A percentile compares a stretch with the other conserved stretches of the same genome.
Conservation (phyloP, 495 filamentous ascomycete species). For the Wilcoxina mikolae region DNA sequence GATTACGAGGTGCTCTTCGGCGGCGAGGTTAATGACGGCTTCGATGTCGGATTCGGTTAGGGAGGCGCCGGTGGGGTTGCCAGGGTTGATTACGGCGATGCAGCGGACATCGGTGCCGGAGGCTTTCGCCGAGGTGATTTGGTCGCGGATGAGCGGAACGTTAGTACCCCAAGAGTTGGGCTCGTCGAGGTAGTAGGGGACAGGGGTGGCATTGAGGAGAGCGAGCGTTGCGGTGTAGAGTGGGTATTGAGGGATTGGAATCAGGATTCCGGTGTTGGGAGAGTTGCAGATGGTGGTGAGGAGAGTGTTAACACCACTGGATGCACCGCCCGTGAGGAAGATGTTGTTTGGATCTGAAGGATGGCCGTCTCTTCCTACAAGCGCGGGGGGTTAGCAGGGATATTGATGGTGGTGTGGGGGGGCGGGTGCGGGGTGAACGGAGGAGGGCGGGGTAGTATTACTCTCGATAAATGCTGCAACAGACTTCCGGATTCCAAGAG, state of each 20-base stretch:
- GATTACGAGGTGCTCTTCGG: slow-evolving; percentile 71
- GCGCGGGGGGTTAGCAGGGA: background rate
- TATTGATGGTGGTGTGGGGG: background rate
- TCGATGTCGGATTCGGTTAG: slow-evolving; percentile 63
- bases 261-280: slow-evolving; percentile 68
- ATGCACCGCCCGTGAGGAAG: slow-evolving; percentile 81
- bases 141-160: slow-evolving; percentile 52
- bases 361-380: slow-evolving; percentile 65
- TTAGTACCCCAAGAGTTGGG: slow-evolving; percentile 73
- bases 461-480: slow-evolving; percentile 84
- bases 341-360: slow-evolving; percentile 61
- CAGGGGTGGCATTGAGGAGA: slow-evolving; percentile 68
- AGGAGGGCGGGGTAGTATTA: slow-evolving; percentile 29
- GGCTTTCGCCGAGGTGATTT: slow-evolving; percentile 53
- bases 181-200: slow-evolving; percentile 89
- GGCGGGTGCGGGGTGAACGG: background rate
- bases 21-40: slow-evolving; percentile 67
- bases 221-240: slow-evolving; percentile 90
- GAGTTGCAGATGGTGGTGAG: slow-evolving; percentile 73
- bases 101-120: slow-evolving; percentile 74
- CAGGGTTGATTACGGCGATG: slow-evolving; percentile 94
- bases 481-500: slow-evolving; percentile 66
- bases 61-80: slow-evolving; percentile 88
- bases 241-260: slow-evolving; percentile 95
- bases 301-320: slow-evolving; percentile 83